Base-by-base conservation (phyloP, 140 eudicot genomes). In the Oenanthe javanica region DNA sequence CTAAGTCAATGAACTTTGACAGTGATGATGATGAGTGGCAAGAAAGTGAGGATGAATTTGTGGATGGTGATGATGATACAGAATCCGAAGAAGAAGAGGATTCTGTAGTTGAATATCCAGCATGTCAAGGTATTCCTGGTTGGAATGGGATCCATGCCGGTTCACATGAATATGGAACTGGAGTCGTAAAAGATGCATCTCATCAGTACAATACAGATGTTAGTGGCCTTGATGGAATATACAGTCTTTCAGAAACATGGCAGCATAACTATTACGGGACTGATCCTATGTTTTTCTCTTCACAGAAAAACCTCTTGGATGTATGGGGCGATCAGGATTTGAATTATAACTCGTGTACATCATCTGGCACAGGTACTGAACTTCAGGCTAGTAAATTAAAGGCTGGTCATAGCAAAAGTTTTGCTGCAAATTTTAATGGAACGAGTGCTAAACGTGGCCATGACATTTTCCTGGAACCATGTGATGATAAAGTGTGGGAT, bases 1-100 rank as follows among this genome's bases (percentile, higher is more conserved):
- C 82, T 77, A 87, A 82, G 59, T 83, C 90, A 2, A 12, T 81
- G 82, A 85, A 86, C 78, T 85, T 86, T 1, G 93, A 92, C 75
- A 90, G 97, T 57, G 97, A 92, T 50, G 81, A 90, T 77, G 93
- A 88, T 76, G 93, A 87, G 79, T 90, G 93, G 86, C 88, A 83
- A 57, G 90, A 80, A 40, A 72, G 80, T 7, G 88, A 84, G 9
- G 77, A 85, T 14, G 84, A 79, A 64, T 15, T 3, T 47, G 63
- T 18, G 54, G 43, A 7, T 1, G 72, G 79, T 49, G 89, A 86
- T 1, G 86, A 43, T 19, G 38, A 85, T 27, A 91, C 77, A 46
- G 36, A 23, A 6, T 79, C 82, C 43, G 90, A 87, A 5, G 89
- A 83, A 40, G 91, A 86, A 27, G 93, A 85, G 83, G 93, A 88